phyloP scores from a whole-genome alignment of 2,329 filamentous ascomycete species.

The Chaetomiaceae sp. region DNA sequence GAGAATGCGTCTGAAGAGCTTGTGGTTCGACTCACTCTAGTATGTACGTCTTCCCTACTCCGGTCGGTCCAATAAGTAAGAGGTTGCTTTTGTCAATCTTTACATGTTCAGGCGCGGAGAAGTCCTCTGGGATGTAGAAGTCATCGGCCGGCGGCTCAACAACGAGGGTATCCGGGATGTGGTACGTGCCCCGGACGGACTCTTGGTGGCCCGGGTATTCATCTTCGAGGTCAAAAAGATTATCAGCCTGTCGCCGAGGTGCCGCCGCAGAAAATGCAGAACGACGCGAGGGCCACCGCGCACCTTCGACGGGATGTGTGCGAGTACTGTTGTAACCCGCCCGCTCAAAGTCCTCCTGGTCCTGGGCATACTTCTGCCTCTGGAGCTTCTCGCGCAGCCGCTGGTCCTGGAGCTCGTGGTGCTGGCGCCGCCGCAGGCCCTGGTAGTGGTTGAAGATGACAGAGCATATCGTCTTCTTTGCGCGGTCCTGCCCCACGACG shows the following conservation, averaged over 20 bases:
- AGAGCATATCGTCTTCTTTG: conserved; percentile 88
- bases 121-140: conserved; percentile 47
- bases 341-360: conserved; percentile 51
- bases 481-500: conserved; percentile 90
- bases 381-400: conserved; percentile 58
- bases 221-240: conserved; percentile 38
- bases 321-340: conserved; percentile 37
- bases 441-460: conserved; percentile 98
- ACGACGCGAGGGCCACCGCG: conserved; percentile 30
- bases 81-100: conserved; percentile 96
- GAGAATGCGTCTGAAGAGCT: neutral
- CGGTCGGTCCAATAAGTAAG: conserved; percentile 82
- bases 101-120: conserved; percentile 43
- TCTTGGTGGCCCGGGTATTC: conserved; percentile 51
- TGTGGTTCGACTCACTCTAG: conserved; percentile 51
- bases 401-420: conserved; percentile 66
- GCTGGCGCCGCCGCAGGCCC: conserved; percentile 69
- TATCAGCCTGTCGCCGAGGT: conserved; percentile 31
- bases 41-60: conserved; percentile 95
- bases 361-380: conserved; percentile 65
- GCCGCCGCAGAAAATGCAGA: conserved; percentile 27
- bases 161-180: conserved; percentile 31
- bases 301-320: conserved; percentile 75
- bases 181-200: conserved; percentile 40
- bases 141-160: conserved; percentile 30